Percentiles rank a stretch among this genome's conserved stretches.
Evolutionary conservation across 441 rosid species (phyloP).

Genomic region (Gossypium armourianum): DNA sequence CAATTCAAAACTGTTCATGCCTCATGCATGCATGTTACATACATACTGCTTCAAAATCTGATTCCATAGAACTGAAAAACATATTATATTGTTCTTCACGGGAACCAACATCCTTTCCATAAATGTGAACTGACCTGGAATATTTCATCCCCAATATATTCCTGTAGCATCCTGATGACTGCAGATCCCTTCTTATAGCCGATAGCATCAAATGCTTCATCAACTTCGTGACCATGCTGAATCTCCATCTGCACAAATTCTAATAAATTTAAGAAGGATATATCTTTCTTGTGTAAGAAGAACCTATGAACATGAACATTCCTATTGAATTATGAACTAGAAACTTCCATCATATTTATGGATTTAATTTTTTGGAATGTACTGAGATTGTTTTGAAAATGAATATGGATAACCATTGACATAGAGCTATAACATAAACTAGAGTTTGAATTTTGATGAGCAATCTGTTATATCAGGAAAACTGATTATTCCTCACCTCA

Average conservation of each 20-base stretch:
- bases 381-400: neutral
- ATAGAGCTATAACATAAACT: neutral
- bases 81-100: neutral
- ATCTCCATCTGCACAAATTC: constrained; percentile 49
- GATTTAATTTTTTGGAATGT: neutral
- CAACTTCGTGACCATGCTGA: constrained; percentile 69
- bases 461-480: neutral
- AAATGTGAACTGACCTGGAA: constrained; percentile 55
- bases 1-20: neutral
- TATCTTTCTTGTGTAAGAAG: neutral
- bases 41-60: neutral
- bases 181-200: constrained; percentile 88
- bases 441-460: neutral
- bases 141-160: constrained; percentile 73
- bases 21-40: neutral
- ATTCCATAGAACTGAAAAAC: neutral
- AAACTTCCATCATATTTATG: neutral
- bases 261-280: neutral
- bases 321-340: neutral
- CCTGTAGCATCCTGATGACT: constrained; percentile 84
- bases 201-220: constrained; percentile 85
- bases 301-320: neutral
- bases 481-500: constrained; percentile 42
- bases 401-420: neutral
- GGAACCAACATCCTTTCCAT: neutral